These are phyloP conservation scores for Candida nanaspora DNA, from an alignment of 805 yeast species.

Conservation along the genomic window DNA sequence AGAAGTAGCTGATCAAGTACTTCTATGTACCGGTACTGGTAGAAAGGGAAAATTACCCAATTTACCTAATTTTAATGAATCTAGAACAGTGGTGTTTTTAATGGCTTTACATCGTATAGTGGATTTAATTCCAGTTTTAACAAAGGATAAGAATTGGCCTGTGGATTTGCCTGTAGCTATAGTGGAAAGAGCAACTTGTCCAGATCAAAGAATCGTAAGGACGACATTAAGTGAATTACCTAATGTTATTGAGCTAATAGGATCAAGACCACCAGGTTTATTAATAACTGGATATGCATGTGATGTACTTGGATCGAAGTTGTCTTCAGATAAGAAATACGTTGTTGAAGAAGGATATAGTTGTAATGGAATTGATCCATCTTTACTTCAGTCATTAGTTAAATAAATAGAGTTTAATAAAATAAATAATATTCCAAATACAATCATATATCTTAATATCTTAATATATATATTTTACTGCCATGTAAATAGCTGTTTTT, in stretches of 20 bases:
- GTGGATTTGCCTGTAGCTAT: slow-evolving; percentile 70
- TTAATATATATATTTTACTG: no score
- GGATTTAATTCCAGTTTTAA: slow-evolving; percentile 42
- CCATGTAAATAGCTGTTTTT: background rate
- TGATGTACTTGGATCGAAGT: slow-evolving; percentile 17
- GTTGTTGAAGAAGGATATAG: slow-evolving; percentile 18
- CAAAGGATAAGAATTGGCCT: slow-evolving; percentile 54
- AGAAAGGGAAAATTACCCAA: slow-evolving; percentile 76
- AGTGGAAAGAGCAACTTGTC: slow-evolving; percentile 87
- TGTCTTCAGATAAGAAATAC: slow-evolving; percentile 12
- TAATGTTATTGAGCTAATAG: slow-evolving; percentile 66
- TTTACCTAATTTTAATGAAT: slow-evolving; percentile 62
- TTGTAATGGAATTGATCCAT: slow-evolving; percentile 1
- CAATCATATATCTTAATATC: no score
- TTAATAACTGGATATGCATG: slow-evolving; percentile 80
- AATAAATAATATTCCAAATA: no score
- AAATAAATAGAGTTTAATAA: no score
- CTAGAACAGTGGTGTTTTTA: slow-evolving; percentile 78
- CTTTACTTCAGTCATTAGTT: background rate
- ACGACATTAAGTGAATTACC: slow-evolving; percentile 63
- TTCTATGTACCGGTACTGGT: slow-evolving; percentile 93
- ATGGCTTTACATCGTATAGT: slow-evolving; percentile 82
- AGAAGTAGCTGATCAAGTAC: slow-evolving; percentile 85
- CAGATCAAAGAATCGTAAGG: slow-evolving; percentile 81
- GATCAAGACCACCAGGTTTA: slow-evolving; percentile 90